Evolutionary conservation across 1,284 basidiomycete species (phyloP).

Genomic region (Athelia sp.): DNA sequence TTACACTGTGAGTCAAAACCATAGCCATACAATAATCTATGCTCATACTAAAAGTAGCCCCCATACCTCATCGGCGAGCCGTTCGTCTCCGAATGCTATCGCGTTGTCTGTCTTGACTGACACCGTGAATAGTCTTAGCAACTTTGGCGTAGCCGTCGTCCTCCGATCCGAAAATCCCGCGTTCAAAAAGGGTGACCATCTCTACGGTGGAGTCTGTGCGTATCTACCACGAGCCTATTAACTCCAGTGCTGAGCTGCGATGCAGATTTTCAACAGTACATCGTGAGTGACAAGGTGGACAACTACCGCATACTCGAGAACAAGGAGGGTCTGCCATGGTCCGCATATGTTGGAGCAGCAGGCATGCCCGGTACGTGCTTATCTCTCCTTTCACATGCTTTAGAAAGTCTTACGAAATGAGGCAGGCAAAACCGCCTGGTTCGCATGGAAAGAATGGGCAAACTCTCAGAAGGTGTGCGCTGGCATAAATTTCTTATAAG

Average conservation of each 20-base stretch:
- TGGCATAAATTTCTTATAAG: neutral
- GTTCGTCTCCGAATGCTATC: conserved; percentile 22
- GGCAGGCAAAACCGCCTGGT: conserved; percentile 35
- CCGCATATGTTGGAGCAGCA: conserved; percentile 40
- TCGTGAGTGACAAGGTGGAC: conserved; percentile 12
- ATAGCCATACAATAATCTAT: conserved; percentile 1
- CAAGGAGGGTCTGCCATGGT: conserved; percentile 35
- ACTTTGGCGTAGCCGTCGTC: conserved; percentile 36
- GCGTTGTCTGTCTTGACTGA: neutral
- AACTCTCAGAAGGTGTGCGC: conserved; percentile 25
- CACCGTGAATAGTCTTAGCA: conserved; percentile 18
- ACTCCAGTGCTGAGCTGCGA: too few species aligned
- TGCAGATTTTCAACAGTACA: conserved; percentile 23
- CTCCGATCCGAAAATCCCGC: conserved; percentile 35
- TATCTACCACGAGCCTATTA: conserved; percentile 14
- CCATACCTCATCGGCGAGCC: conserved; percentile 34
- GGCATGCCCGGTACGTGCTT: conserved; percentile 34
- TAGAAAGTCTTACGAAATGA: conserved; percentile 12
- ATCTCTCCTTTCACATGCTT: neutral
- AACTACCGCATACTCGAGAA: conserved; percentile 23
- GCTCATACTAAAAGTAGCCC: conserved; percentile 8
- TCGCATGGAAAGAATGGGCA: conserved; percentile 29
- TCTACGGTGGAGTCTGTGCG: conserved; percentile 30
- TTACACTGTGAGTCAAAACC: conserved; percentile 18
- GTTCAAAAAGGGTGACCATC: conserved; percentile 37